phyloP scores from a whole-genome alignment of 805 yeast species.

The Komagataella phaffii region DNA sequence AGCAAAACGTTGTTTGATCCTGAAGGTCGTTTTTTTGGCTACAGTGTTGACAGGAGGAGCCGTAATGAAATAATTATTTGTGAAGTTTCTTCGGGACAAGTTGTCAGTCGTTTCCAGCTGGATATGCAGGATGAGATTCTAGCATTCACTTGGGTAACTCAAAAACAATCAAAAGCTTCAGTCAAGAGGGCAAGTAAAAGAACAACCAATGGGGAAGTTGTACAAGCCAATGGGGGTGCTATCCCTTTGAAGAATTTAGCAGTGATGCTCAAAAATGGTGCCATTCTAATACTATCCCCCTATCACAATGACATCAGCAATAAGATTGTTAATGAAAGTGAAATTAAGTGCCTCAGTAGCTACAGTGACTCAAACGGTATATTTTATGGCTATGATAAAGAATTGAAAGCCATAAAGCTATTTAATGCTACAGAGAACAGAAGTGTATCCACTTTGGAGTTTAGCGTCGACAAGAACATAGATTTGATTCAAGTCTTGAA shows the following conservation, averaged over 20 bases:
- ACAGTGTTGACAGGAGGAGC: background rate
- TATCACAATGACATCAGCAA: slow-evolving; percentile 21
- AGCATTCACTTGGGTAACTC: slow-evolving; percentile 1
- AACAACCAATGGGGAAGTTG: background rate
- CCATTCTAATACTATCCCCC: slow-evolving; percentile 8
- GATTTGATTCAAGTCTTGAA: background rate
- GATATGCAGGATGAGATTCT: background rate
- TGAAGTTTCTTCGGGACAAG: background rate
- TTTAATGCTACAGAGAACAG: slow-evolving; percentile 8
- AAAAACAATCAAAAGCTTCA: background rate
- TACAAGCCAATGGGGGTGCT: background rate
- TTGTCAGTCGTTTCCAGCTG: background rate
- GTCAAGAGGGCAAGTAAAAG: background rate
- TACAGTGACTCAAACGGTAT: slow-evolving; percentile 12
- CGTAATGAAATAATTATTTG: background rate
- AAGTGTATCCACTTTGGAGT: slow-evolving; percentile 11
- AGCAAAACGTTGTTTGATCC: background rate
- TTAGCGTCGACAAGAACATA: slow-evolving; percentile 11
- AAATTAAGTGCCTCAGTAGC: slow-evolving; percentile 18
- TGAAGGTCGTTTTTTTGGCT: background rate
- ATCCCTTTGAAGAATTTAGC: background rate
- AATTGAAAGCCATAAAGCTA: slow-evolving; percentile 9
- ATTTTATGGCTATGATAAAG: slow-evolving; percentile 11
- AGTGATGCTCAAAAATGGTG: slow-evolving; percentile 1
- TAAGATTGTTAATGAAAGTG: slow-evolving; percentile 19